These are phyloP conservation scores for Scenedesmus sp. DNA, from an alignment of 163 green algal genomes.

Conservation along the genomic window DNA sequence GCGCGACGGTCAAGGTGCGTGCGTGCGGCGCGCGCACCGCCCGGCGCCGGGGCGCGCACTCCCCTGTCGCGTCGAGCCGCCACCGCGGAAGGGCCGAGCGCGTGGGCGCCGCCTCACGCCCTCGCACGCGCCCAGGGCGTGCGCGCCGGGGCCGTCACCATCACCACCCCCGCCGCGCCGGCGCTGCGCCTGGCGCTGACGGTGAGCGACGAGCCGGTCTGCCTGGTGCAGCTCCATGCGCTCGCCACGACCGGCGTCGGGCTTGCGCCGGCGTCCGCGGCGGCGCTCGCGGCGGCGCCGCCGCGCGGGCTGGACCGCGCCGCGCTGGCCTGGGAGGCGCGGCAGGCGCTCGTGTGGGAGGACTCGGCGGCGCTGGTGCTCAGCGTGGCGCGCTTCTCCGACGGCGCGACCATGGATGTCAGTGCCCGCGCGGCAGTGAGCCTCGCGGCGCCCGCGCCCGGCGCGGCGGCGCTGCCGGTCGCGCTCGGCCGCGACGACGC, in stretches of 20 bases:
- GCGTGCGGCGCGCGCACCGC: too few relatives aligned
- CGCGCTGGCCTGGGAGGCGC: conserved; percentile 4
- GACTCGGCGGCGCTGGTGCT: conserved; percentile 25
- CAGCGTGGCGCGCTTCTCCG: conserved; percentile 25
- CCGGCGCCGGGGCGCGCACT: too few relatives aligned
- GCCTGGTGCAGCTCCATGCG: conserved; percentile 37
- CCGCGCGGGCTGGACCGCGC: not conserved
- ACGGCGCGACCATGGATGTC: conserved; percentile 35
- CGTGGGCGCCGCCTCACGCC: too few relatives aligned
- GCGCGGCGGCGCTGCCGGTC: conserved; percentile 14
- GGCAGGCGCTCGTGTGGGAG: conserved; percentile 37
- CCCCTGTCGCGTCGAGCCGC: too few relatives aligned
- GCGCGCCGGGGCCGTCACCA: not conserved
- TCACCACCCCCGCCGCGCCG: not conserved
- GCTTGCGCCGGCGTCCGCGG: not conserved
- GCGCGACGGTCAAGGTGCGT: conserved; percentile 28
- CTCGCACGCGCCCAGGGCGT: conserved; percentile 37
- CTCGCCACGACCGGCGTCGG: conserved; percentile 43
- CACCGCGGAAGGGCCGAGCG: too few relatives aligned
- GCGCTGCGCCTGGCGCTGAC: conserved; percentile 2
- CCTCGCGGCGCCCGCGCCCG: not conserved
- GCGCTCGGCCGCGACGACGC: not conserved
- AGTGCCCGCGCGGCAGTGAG: not conserved
- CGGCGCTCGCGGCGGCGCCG: not conserved
- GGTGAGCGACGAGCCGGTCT: conserved; percentile 44